Base-by-base conservation (phyloP, 1,139 yeast species). In the Pichia sp. region DNA sequence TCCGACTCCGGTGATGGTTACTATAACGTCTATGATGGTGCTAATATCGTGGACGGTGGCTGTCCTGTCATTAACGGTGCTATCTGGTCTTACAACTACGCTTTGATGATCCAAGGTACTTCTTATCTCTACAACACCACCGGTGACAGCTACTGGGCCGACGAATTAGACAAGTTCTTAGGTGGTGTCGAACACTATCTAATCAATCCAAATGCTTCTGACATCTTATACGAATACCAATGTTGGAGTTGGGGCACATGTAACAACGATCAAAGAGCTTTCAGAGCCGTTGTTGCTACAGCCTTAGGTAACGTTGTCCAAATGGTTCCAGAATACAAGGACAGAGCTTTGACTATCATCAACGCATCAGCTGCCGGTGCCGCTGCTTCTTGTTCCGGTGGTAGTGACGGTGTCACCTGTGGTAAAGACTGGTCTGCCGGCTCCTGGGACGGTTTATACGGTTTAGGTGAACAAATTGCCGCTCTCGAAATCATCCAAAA, bases 51-150 rank as follows among this genome's bases (percentile, higher is more conserved):
- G 2, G 72, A 65, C 18, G 67, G 71, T 42, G 81, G 85, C 65
- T 91, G 98, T 69, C 57, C 84, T 1, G 66, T 69, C 21, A 69
- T 80, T 42, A 78, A 86, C 12, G 67, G 67, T 51, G 75, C 76
- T 44, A 84, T 84, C 60, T 91, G 98, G 98, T 79, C 94, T n/a
- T 91, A 91, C 69, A 91, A 90, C 60, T 88, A 84, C 58, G 98
- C 96, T 5, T 70, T 90, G 51, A 69, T 88, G 70, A 64, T 88
- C 61, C 68, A 89, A 5, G 98, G 98, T 4, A 71, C 84, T 53
- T 96, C 97, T 1, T 89, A 79, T 65, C 67, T 91, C 59, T 88
- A 83, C 67, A 86, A 86, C 63, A 73, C 74, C 58, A 88, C 96
- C 1, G 79, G 72, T 37, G 84, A 85, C 53, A 73, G 74, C n/a